phyloP scores from a whole-genome alignment of 169 alveolate species.

The Cyclospora cayetanensis region DNA sequence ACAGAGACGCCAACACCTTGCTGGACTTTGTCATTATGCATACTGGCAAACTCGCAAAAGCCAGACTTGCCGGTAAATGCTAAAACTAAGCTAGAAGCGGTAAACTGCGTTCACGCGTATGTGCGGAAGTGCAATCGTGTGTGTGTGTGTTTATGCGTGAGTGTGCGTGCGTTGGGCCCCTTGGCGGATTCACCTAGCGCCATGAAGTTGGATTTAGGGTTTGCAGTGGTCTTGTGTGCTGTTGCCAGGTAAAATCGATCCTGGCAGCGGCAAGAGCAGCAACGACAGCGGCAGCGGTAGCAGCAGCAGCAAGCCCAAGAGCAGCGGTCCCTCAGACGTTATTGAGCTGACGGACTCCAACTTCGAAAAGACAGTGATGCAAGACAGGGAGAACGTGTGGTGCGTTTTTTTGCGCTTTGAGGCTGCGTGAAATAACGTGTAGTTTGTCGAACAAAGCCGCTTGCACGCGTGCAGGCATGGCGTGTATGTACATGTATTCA shows the following conservation, averaged over 20 bases:
- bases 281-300: constrained; percentile 19
- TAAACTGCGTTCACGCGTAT: background rate
- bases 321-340: constrained; percentile 57
- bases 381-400: constrained; percentile 78
- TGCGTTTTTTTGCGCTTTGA: constrained; percentile 28
- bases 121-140: background rate
- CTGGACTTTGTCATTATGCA: constrained; percentile 46
- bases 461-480: too few species aligned
- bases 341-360: constrained; percentile 76
- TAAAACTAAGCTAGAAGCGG: background rate
- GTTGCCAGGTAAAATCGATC: constrained; percentile 22
- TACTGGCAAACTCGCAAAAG: constrained; percentile 56
- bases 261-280: background rate
- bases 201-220: constrained; percentile 19
- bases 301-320: constrained; percentile 39
- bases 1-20: constrained; percentile 46
- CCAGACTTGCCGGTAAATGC: constrained; percentile 67
- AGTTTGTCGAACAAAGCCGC: background rate
- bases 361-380: constrained; percentile 77
- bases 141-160: background rate
- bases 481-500: too few species aligned
- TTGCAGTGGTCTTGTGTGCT: background rate
- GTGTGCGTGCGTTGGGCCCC: background rate
- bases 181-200: background rate
- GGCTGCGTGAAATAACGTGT: background rate